Base-by-base conservation (phyloP, 2,329 filamentous ascomycete species). In the Fusarium sp. region DNA sequence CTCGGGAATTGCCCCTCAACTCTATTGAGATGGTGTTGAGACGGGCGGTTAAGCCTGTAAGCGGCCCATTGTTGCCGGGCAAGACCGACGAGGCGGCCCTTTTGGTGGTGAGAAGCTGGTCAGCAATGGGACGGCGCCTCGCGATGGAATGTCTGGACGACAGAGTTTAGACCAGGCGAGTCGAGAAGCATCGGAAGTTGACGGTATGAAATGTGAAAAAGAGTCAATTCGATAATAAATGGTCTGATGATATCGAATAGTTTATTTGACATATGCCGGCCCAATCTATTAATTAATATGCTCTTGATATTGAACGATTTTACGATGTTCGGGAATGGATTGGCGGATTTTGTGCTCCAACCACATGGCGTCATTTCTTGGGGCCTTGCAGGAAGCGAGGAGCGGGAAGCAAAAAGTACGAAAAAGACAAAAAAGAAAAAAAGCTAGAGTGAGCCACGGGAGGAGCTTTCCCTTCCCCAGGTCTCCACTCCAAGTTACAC, bases 371-470 rank as follows among this genome's bases (percentile, higher is more conserved):
- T 67, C 65, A 67, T 67, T 65, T 6, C 14, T 27, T 35, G 68
- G 29, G 52, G 40, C 57, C 65, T 64, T 67, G 62, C 72, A 74
- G 72, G 65, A 74, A 45, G 69, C 71, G 62, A 67, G 62, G n/a
- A 37, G 47, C 52, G 52, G 52, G 52, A 56, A 56, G 52, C 18
- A 34, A 34, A 54, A 47, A 27, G 14, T 6, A 29, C 10, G 27
- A 52, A 52, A 29, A 31, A 29, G 27, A 29, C 8, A 29, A 18
- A 52, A 52, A 31, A 52, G 31, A 34, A n/a, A 52, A 47, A 29
- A 29, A 27, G 22, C 22, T 27, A 50, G 22, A 31, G 27, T 29
- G 27, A 52, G 47, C 47, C 10, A 29, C 22, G 45, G 22, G 29
- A 34, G n/a, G n/a, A 34, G 52, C 31, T 34, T 34, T 24, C 42